Conservation (phyloP, 768 basidiomycete genomes). For the Tylopilus plumbeoviolaceoides region DNA sequence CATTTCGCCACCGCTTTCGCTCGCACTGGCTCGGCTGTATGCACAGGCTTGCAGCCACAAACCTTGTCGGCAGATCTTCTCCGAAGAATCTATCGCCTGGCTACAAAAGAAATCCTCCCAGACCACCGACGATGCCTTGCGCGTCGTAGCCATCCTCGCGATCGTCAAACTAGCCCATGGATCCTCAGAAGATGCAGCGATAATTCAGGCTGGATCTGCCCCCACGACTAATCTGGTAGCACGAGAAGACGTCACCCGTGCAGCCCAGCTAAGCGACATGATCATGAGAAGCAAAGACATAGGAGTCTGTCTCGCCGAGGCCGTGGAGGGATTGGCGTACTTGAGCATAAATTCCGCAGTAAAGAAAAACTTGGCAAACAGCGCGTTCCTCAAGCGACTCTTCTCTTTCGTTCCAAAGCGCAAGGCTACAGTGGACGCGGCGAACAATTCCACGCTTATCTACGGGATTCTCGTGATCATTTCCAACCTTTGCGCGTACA, state of each 20-base stretch:
- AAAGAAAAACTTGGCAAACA: conserved; percentile 58
- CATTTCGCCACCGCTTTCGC: conserved; percentile 44
- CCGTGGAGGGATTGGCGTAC: conserved; percentile 84
- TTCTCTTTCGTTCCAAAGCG: conserved; percentile 54
- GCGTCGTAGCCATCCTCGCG: conserved; percentile 65
- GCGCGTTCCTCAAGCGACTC: conserved; percentile 54
- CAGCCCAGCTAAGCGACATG: conserved; percentile 53
- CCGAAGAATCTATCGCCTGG: conserved; percentile 60
- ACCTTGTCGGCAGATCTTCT: conserved; percentile 58
- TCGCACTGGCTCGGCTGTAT: conserved; percentile 68
- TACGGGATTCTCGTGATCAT: conserved; percentile 80
- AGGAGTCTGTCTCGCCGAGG: conserved; percentile 49
- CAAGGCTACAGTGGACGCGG: conserved; percentile 31
- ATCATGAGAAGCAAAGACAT: conserved; percentile 39
- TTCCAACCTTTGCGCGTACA: conserved; percentile 68
- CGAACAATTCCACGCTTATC: conserved; percentile 49
- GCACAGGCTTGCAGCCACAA: conserved; percentile 76
- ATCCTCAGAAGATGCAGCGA: conserved; percentile 38
- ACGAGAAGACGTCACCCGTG: conserved; percentile 42
- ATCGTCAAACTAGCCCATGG: conserved; percentile 75
- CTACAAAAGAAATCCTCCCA: conserved; percentile 55
- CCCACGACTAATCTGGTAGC: conserved; percentile 3
- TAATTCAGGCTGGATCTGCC: conserved; percentile 13
- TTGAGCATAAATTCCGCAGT: conserved; percentile 60
- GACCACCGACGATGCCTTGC: conserved; percentile 42